A percentile compares a stretch with the other conserved stretches of the same genome.
Conservation (phyloP, 2,329 filamentous ascomycete genomes). For the Catunica adiposa region DNA sequence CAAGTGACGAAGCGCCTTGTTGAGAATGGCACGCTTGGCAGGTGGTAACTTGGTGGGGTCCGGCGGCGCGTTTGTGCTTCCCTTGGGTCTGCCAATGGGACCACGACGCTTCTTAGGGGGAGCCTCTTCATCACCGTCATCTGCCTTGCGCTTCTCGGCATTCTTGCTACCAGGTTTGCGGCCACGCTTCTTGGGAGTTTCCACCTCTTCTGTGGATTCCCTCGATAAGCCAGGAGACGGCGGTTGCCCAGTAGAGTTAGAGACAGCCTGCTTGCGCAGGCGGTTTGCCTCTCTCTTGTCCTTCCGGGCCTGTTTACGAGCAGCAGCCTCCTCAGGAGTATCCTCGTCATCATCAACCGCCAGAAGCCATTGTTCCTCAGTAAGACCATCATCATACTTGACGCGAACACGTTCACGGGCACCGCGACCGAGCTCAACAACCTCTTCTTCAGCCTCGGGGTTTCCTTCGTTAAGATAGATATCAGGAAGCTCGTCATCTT, state of each 20-base stretch:
- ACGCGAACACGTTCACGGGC: slow-evolving; percentile 89
- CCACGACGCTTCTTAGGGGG: slow-evolving; percentile 64
- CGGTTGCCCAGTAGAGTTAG: slow-evolving; percentile 32
- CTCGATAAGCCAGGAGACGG: slow-evolving; percentile 58
- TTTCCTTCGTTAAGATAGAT: slow-evolving; percentile 84
- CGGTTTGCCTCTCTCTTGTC: slow-evolving; percentile 66
- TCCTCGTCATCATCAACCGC: slow-evolving; percentile 96
- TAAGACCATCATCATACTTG: slow-evolving; percentile 90
- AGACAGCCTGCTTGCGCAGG: slow-evolving; percentile 35
- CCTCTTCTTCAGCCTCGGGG: slow-evolving; percentile 61
- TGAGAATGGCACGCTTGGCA: slow-evolving; percentile 59
- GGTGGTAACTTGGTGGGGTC: slow-evolving; percentile 36
- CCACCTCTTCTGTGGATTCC: slow-evolving; percentile 59
- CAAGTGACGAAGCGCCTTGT: slow-evolving; percentile 59
- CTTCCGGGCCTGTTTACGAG: slow-evolving; percentile 72
- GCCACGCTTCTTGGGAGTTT: slow-evolving; percentile 61
- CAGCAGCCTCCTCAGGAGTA: slow-evolving; percentile 78
- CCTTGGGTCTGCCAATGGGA: slow-evolving; percentile 53
- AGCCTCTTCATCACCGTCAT: slow-evolving; percentile 59
- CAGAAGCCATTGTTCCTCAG: slow-evolving; percentile 97
- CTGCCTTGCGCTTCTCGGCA: slow-evolving; percentile 76
- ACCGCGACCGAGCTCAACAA: slow-evolving; percentile 64
- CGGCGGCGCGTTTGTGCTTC: slow-evolving; percentile 23
- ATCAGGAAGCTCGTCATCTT: slow-evolving; percentile 76
- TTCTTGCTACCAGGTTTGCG: slow-evolving; percentile 55